Conservation (phyloP, 129 eudicot species). For the Pulicaria dysenterica region DNA sequence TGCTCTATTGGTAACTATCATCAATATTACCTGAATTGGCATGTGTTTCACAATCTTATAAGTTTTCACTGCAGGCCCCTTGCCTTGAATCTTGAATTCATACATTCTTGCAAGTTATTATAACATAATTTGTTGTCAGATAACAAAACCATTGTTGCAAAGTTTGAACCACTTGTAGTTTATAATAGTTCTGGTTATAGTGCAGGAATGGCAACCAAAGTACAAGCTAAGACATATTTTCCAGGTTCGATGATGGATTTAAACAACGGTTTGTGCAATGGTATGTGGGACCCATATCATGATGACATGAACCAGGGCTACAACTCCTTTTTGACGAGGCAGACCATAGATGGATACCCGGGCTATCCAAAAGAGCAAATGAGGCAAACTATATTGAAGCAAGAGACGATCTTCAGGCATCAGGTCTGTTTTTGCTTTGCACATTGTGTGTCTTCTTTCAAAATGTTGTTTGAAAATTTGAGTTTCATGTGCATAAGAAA, state of each 20-base stretch:
- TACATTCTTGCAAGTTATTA: neutral
- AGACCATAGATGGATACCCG: constrained; percentile 34
- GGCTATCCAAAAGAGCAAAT: constrained; percentile 47
- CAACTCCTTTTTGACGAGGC: constrained; percentile 35
- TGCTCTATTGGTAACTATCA: neutral
- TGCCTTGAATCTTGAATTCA: neutral
- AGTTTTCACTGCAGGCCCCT: neutral
- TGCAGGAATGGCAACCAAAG: constrained; percentile 76
- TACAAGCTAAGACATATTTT: constrained; percentile 54
- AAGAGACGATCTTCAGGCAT: constrained; percentile 64
- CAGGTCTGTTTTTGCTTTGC: constrained; percentile 48
- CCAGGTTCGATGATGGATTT: constrained; percentile 50
- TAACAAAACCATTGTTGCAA: neutral
- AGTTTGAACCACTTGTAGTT: neutral
- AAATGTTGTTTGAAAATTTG: neutral
- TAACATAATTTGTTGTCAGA: constrained; percentile 4
- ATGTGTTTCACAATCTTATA: neutral
- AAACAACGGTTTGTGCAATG: constrained; percentile 42
- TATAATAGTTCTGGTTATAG: neutral
- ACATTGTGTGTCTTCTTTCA: neutral
- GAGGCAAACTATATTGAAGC: constrained; percentile 66
- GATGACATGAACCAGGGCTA: constrained; percentile 38
- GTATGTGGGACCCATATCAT: constrained; percentile 47
- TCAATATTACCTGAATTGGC: constrained; percentile 12
- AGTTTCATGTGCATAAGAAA: neutral